Conservation (phyloP, 305 asterid genomes). For the Solanum hybrid region DNA sequence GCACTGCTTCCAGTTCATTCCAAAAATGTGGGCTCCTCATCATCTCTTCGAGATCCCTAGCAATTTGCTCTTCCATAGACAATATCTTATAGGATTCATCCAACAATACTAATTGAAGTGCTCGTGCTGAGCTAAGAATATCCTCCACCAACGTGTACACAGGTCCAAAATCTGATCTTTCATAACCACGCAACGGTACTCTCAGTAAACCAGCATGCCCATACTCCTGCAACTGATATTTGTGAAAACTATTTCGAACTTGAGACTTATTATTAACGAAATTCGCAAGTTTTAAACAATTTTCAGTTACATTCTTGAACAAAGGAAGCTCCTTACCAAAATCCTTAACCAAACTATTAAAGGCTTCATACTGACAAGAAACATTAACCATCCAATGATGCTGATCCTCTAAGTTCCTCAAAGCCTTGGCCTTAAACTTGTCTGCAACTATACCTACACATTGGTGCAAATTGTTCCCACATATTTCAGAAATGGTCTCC, state of each 20-base stretch:
- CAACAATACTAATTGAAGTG: slow-evolving; percentile 56
- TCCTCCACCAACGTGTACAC: slow-evolving; percentile 59
- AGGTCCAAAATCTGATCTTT: slow-evolving; percentile 53
- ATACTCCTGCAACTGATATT: slow-evolving; percentile 77
- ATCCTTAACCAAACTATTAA: slow-evolving; percentile 62
- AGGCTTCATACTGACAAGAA: slow-evolving; percentile 73
- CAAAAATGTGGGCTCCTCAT: slow-evolving; percentile 80
- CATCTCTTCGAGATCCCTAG: slow-evolving; percentile 73
- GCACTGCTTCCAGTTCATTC: slow-evolving; percentile 82
- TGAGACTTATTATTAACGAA: slow-evolving; percentile 59
- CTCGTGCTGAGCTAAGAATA: slow-evolving; percentile 65
- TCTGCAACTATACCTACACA: slow-evolving; percentile 92
- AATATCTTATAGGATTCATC: slow-evolving; percentile 64
- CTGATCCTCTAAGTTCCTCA: slow-evolving; percentile 61
- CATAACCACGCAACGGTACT: slow-evolving; percentile 37
- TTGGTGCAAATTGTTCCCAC: slow-evolving; percentile 52
- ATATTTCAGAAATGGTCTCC: slow-evolving; percentile 64
- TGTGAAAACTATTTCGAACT: slow-evolving; percentile 53
- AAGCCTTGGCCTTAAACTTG: slow-evolving; percentile 70
- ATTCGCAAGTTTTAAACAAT: slow-evolving; percentile 58
- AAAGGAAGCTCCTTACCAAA: slow-evolving; percentile 67
- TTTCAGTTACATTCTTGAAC: slow-evolving; percentile 51
- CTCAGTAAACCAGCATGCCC: slow-evolving; percentile 55
- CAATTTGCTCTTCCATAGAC: slow-evolving; percentile 50
- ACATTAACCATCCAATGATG: slow-evolving; percentile 94